Conservation (phyloP, 2,329 filamentous ascomycete species). For the Rutstroemia sp. region DNA sequence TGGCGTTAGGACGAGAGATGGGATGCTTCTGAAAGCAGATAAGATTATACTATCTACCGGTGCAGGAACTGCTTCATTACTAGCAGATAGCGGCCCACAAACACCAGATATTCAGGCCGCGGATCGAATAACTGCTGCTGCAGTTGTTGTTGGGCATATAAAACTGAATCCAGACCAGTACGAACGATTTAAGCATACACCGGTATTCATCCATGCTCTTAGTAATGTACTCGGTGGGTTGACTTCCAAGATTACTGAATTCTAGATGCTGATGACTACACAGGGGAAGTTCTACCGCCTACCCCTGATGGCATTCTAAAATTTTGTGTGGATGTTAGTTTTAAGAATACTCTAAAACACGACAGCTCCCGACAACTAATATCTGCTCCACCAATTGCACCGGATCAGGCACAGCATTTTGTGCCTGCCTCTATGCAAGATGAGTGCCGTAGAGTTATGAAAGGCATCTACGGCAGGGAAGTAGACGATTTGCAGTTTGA, state of each 20-base stretch:
- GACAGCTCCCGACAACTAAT: conserved; percentile 43
- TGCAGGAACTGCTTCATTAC: conserved; percentile 47
- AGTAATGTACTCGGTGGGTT: conserved; percentile 35
- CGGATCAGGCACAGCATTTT: conserved; percentile 36
- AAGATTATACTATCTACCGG: conserved; percentile 49
- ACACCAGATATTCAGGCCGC: conserved; percentile 45
- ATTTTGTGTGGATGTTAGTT: conserved; percentile 53
- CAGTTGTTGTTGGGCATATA: conserved; percentile 43
- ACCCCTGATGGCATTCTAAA: conserved; percentile 46
- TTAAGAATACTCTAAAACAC: conserved; percentile 45
- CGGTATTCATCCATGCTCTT: conserved; percentile 44
- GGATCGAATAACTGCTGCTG: conserved; percentile 48
- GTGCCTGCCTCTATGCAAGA: conserved; percentile 35
- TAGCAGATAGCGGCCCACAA: conserved; percentile 43
- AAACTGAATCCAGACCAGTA: conserved; percentile 39
- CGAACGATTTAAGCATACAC: conserved; percentile 40
- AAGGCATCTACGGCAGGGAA: conserved; percentile 37
- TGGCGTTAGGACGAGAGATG: conserved; percentile 44
- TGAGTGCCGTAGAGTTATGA: conserved; percentile 34
- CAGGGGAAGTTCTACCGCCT: conserved; percentile 34
- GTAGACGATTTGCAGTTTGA: conserved; percentile 35
- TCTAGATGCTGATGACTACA: neutral
- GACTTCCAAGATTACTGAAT: neutral
- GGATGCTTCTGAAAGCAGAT: conserved; percentile 40
- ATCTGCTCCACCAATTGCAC: conserved; percentile 40